Base-by-base conservation (phyloP, 2,329 filamentous ascomycete species). In the Cercospora citrullina region DNA sequence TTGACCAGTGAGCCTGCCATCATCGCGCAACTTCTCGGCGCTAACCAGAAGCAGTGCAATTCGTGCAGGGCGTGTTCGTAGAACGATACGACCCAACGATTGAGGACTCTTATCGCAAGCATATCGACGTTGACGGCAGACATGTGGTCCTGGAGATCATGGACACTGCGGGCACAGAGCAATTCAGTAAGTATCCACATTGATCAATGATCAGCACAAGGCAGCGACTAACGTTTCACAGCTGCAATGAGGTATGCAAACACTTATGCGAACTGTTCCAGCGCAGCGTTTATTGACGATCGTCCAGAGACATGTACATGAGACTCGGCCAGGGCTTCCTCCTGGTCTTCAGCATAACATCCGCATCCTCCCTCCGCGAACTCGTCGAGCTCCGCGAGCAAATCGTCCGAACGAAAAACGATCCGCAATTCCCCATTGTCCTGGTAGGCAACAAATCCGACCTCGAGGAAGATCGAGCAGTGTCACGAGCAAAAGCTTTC, bases 371-470 rank as follows among this genome's bases (percentile, higher is more conserved):
- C n/a, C 85, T 97, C 48, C 87, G 89, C 74, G 93, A 97, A 80
- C 86, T 97, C 31, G 86, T 88, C 73, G 90, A 91, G 74, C 85
- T 97, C 51, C 90, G 92, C 61, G 92, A 96, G 76, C 92, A 96
- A 80, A 96, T 97, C 71, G 90, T 93, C 69, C 91, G 92, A 68
- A 94, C 96, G 81, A 96, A 96, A 81, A 91, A 94, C 79, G 90
- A 93, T 65, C 74, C 75, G 5, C 66, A 73, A 65, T 73, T 77
- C 30, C 90, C 89, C 70, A 91, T 97, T 77, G 93, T 97, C 60
- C 92, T 97, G 69, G 93, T 96, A 58, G 93, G 93, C 70, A 97
- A 96, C 84, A 96, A 96, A 81, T 91, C 90, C 68, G 93, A 97
- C 76, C 85, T 97, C 53, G 92, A 95, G 80, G 93, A 96, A 77